These are phyloP conservation scores for Colletotrichum cordylinicola DNA, from an alignment of 2,329 filamentous ascomycete species.

Conservation along the genomic window DNA sequence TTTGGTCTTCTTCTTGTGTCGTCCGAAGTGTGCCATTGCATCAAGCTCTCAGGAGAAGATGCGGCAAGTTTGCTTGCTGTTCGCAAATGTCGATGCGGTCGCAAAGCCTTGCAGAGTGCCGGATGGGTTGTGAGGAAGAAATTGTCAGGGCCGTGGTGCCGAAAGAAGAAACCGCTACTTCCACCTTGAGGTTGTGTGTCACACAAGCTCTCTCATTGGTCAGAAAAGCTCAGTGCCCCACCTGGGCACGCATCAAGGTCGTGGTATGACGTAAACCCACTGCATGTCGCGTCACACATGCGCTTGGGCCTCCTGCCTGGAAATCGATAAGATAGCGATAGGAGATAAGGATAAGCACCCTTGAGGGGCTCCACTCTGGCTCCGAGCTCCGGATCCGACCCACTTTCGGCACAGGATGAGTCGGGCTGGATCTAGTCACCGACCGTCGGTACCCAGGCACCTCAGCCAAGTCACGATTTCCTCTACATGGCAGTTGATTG, in stretches of 20 bases:
- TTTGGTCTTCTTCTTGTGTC: neutral
- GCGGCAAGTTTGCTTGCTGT: neutral
- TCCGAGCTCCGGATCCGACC: neutral
- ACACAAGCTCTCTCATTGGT: neutral
- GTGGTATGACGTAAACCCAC: neutral
- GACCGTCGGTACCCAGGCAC: neutral
- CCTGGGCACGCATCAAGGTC: neutral
- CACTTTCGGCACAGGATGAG: neutral
- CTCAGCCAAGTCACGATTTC: neutral
- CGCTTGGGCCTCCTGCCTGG: neutral
- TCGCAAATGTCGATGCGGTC: neutral
- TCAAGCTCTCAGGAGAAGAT: neutral
- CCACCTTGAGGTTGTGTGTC: neutral
- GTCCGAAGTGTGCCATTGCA: neutral
- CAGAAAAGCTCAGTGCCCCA: neutral
- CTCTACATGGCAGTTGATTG: neutral
- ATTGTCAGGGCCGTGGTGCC: neutral
- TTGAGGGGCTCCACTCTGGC: neutral
- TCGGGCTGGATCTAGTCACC: neutral
- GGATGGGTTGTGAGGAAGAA: neutral
- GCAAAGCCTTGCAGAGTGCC: neutral
- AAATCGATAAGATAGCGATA: neutral
- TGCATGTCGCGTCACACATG: neutral
- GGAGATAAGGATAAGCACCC: neutral
- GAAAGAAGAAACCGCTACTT: neutral